These are phyloP conservation scores for Fusarium anthophilum DNA, from an alignment of 2,329 filamentous ascomycete genomes.

Conservation along the genomic window DNA sequence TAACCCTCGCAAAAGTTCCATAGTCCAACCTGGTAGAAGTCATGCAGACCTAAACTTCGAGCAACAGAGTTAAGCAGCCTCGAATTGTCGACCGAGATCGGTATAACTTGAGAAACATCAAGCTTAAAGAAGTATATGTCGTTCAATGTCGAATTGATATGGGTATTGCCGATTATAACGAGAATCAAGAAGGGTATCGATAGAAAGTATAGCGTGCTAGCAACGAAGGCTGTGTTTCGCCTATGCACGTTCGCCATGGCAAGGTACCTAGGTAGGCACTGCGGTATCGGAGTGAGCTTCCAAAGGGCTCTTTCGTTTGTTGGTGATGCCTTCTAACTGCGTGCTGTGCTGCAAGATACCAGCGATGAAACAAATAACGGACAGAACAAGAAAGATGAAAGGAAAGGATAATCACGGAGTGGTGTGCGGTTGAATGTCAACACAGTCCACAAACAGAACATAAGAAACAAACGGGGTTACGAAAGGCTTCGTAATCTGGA, in stretches of 20 bases:
- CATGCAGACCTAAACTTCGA: slow-evolving; percentile 84
- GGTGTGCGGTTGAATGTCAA: slow-evolving; percentile 3
- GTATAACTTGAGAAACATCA: slow-evolving; percentile 83
- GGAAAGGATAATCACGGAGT: background rate
- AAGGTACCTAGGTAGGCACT: background rate
- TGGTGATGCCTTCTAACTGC: slow-evolving; percentile 16
- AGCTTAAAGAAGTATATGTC: slow-evolving; percentile 87
- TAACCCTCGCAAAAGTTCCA: slow-evolving; percentile 96
- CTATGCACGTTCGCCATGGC: slow-evolving; percentile 49
- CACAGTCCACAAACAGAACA: slow-evolving; percentile 13
- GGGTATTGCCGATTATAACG: slow-evolving; percentile 79
- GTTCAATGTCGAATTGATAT: slow-evolving; percentile 67
- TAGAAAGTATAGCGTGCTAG: slow-evolving; percentile 76
- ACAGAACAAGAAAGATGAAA: background rate
- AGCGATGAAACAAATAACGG: slow-evolving; percentile 7
- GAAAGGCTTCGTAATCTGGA: slow-evolving; percentile 6
- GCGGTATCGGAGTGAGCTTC: slow-evolving; percentile 4
- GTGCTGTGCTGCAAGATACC: background rate
- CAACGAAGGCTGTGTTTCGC: slow-evolving; percentile 69
- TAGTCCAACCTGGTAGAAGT: slow-evolving; percentile 92
- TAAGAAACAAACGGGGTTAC: slow-evolving; percentile 9
- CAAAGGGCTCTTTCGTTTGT: slow-evolving; percentile 12
- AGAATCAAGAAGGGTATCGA: slow-evolving; percentile 82
- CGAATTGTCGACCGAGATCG: slow-evolving; percentile 74
- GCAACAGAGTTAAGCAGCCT: slow-evolving; percentile 87